phyloP scores from a whole-genome alignment of 2,329 filamentous ascomycete species.

The Phialophora macrospora region DNA sequence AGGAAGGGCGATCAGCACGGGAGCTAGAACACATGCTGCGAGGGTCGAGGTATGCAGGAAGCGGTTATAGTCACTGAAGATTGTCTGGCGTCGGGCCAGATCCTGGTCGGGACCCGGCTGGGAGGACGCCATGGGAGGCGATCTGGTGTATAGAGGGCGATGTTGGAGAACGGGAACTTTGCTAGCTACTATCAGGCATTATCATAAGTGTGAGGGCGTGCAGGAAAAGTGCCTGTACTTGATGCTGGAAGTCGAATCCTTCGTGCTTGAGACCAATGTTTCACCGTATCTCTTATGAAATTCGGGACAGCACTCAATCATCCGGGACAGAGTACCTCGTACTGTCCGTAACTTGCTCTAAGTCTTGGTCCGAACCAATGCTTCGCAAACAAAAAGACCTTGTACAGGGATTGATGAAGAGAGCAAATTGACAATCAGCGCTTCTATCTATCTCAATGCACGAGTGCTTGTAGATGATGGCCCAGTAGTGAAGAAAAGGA shows the following conservation, averaged over 20 bases:
- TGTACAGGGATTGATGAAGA: too few species aligned
- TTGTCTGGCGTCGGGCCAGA: constrained; percentile 17
- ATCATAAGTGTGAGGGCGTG: background rate
- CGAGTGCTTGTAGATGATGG: too few species aligned
- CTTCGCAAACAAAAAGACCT: too few species aligned
- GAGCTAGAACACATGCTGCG: constrained; percentile 57
- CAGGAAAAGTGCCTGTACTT: background rate
- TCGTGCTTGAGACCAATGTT: background rate
- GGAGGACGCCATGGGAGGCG: constrained; percentile 9
- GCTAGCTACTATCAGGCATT: background rate
- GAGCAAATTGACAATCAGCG: too few species aligned
- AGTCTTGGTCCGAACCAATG: too few species aligned
- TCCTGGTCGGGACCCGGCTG: constrained; percentile 4
- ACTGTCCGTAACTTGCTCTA: too few species aligned
- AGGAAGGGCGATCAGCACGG: constrained; percentile 60
- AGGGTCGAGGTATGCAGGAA: constrained; percentile 53
- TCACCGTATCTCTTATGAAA: background rate
- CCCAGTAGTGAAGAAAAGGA: background rate
- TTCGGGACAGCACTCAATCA: background rate
- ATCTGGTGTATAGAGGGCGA: background rate
- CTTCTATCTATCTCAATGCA: too few species aligned
- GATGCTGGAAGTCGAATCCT: background rate
- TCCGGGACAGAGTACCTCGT: too few species aligned
- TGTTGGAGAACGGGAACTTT: background rate
- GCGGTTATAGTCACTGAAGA: constrained; percentile 26